Conservation (phyloP, 2,329 filamentous ascomycete genomes). For the Beauveria scarabaeidicola region DNA sequence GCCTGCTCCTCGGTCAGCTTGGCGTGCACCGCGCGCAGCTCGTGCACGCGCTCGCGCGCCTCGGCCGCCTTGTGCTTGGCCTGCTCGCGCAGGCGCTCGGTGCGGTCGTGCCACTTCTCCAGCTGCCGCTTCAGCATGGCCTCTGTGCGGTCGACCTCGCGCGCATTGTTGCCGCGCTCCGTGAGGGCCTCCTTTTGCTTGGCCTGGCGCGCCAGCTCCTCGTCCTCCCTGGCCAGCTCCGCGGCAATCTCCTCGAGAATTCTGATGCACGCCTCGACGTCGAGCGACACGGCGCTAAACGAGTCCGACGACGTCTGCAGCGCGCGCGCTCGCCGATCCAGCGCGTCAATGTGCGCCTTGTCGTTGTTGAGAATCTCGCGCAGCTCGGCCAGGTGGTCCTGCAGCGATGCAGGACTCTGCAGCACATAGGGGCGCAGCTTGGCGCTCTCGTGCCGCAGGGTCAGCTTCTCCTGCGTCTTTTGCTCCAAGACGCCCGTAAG, state of each 20-base stretch:
- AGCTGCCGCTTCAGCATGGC: conserved; percentile 75
- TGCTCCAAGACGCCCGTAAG: conserved; percentile 65
- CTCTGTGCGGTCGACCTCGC: conserved; percentile 86
- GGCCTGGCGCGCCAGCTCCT: conserved; percentile 71
- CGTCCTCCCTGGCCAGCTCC: conserved; percentile 87
- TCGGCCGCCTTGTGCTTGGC: conserved; percentile 72
- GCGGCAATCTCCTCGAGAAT: conserved; percentile 76
- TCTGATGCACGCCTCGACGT: conserved; percentile 82
- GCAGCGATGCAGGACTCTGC: conserved; percentile 76
- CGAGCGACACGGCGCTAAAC: conserved; percentile 72
- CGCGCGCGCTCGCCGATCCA: conserved; percentile 81
- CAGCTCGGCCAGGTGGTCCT: conserved; percentile 73
- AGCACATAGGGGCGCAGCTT: conserved; percentile 89
- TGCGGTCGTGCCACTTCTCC: conserved; percentile 76
- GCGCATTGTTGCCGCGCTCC: conserved; percentile 79
- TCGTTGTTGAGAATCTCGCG: conserved; percentile 69
- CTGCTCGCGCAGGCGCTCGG: conserved; percentile 71
- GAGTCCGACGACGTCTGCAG: conserved; percentile 88
- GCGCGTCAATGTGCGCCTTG: conserved; percentile 74
- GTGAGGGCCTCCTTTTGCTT: conserved; percentile 80
- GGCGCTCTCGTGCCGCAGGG: conserved; percentile 72
- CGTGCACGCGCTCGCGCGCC: conserved; percentile 84
- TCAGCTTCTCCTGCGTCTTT: conserved; percentile 60
- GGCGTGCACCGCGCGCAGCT: conserved; percentile 70
- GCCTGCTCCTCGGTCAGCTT: conserved; percentile 75